Evolutionary conservation across 2,329 filamentous ascomycete species (phyloP).

Genomic region (Alternaria gansuensis): DNA sequence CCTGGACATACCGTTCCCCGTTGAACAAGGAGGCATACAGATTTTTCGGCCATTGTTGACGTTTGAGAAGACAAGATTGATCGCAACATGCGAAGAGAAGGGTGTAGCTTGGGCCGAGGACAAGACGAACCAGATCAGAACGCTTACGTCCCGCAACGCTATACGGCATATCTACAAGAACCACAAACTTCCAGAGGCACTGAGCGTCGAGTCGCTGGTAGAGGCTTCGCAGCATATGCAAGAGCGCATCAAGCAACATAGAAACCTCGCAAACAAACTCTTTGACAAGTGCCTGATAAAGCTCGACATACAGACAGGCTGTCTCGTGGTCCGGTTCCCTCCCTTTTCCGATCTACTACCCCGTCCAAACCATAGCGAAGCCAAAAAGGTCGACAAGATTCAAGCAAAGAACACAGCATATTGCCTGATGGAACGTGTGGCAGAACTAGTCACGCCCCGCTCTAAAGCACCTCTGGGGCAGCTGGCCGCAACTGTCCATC

Average conservation of each 20-base stretch:
- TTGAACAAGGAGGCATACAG: slow-evolving; percentile 72
- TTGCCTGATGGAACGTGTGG: slow-evolving; percentile 58
- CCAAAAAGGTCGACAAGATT: slow-evolving; percentile 31
- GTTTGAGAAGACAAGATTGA: slow-evolving; percentile 77
- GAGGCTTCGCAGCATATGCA: slow-evolving; percentile 59
- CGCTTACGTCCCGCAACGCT: slow-evolving; percentile 81
- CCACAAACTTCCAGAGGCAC: slow-evolving; percentile 71
- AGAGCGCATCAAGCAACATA: slow-evolving; percentile 60
- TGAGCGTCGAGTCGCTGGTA: slow-evolving; percentile 70
- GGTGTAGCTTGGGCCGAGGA: slow-evolving; percentile 83
- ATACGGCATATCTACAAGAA: slow-evolving; percentile 71
- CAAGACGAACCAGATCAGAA: slow-evolving; percentile 78
- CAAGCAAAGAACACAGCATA: slow-evolving; percentile 49
- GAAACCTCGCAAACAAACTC: slow-evolving; percentile 64
- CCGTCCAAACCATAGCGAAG: slow-evolving; percentile 22
- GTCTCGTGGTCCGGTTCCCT: slow-evolving; percentile 45
- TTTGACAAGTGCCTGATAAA: slow-evolving; percentile 61
- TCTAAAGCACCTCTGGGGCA: slow-evolving; percentile 56
- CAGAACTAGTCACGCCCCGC: slow-evolving; percentile 60
- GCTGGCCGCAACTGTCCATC: slow-evolving; percentile 53
- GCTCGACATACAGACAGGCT: slow-evolving; percentile 52
- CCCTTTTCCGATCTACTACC: slow-evolving; percentile 31
- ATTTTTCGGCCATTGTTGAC: slow-evolving; percentile 74
- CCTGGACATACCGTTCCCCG: slow-evolving; percentile 39
- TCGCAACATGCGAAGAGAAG: slow-evolving; percentile 75